Base-by-base conservation (phyloP, 164 flowering plant species). In the Hamamelis virginiana region DNA sequence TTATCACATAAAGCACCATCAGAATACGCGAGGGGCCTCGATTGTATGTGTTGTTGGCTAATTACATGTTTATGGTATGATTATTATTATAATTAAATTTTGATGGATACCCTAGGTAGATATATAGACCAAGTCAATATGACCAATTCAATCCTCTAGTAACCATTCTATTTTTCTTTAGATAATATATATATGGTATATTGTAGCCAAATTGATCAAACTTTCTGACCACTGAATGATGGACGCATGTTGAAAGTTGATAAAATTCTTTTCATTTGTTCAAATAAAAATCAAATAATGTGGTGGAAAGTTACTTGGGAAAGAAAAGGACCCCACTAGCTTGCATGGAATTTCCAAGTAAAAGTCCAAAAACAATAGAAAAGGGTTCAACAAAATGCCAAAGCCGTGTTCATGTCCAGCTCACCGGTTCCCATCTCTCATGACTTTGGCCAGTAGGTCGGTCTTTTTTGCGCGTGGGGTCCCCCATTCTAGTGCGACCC, bases 401-500 rank as follows among this genome's bases (percentile, higher is more conserved):
- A 33, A 33, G 9, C 59, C 59, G 44, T 23, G 58, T 52, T 38
- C 19, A 9, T 38, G 72, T 73, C 72, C 46, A 46, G 1, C 10
- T 23, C 69, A 23, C 60, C 50, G n/a, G 50, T 41, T 12, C 22
- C 47, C 19, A 21, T 45, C 13, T 4, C 15, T 23, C 18, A n/a
- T 22, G 66, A 75, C 64, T 62, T 55, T 55, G 3, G 1, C 1
- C 59, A 62, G 50, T 62, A 43, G 41, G 67, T 47, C 56, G 25
- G 67, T 38, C 43, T 61, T 9, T 61, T 9, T 70, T 62, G 44
- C 80, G 80, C 12, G 80, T 77, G 80, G 77, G 74, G 46, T 16
- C 77, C n/a, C n/a, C n/a, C 75, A 70, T 67, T 65, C 47, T 23
- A 33, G 3, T 46, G 13, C 11, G 18, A 15, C 15, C 13, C 50